phyloP scores from a whole-genome alignment of 495 filamentous ascomycete species.

The Annulohypoxylon maeteangense region DNA sequence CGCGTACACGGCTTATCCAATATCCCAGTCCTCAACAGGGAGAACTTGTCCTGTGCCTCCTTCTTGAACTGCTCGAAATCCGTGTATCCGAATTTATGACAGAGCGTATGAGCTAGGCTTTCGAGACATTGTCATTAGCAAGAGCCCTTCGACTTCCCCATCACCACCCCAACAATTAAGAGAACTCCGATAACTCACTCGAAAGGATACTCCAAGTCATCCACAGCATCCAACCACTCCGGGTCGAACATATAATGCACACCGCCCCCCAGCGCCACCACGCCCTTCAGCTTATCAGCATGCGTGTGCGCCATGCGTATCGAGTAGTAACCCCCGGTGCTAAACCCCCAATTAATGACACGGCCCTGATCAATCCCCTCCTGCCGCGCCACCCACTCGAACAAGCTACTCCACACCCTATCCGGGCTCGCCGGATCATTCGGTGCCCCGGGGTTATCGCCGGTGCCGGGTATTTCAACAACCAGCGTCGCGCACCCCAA shows the following conservation, averaged over 20 bases:
- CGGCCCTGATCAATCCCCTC: conserved; percentile 63
- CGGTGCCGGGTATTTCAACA: conserved; percentile 79
- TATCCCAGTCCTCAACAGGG: conserved; percentile 70
- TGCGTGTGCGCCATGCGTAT: conserved; percentile 76
- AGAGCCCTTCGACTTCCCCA: neutral
- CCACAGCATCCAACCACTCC: conserved; percentile 70
- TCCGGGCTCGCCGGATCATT: conserved; percentile 55
- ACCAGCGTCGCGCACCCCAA: conserved; percentile 67
- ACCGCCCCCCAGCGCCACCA: conserved; percentile 72
- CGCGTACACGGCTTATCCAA: conserved; percentile 68
- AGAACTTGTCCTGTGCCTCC: conserved; percentile 71
- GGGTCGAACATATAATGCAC: conserved; percentile 71
- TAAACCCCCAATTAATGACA: conserved; percentile 72
- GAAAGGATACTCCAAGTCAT: conserved; percentile 79
- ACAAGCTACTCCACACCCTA: conserved; percentile 68
- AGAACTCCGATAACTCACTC: conserved; percentile 54
- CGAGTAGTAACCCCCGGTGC: conserved; percentile 77
- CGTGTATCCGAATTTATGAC: conserved; percentile 72
- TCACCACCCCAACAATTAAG: neutral
- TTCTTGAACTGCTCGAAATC: conserved; percentile 61
- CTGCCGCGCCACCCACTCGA: conserved; percentile 69
- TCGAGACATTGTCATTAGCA: conserved; percentile 9
- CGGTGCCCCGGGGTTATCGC: conserved; percentile 71
- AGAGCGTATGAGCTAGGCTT: conserved; percentile 68
- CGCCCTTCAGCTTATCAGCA: conserved; percentile 63